Evolutionary conservation across 106 monocot genomes (phyloP), one percentile per base, ranked within the genome.

Genomic region (Agapanthus africanus): DNA sequence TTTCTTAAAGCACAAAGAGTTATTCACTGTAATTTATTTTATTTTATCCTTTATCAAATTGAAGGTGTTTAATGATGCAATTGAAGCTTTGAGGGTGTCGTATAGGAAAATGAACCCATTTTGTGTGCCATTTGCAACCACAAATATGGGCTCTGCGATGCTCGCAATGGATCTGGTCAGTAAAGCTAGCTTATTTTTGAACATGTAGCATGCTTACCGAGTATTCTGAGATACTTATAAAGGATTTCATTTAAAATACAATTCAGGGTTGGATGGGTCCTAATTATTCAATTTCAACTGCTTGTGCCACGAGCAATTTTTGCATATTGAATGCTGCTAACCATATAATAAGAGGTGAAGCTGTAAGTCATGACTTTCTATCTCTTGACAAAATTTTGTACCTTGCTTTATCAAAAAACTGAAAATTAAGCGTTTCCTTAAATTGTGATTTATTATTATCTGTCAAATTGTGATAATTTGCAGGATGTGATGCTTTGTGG

Each of bases 401-500:
- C 10, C n/a, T n/a, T n/a, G n/a, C n/a, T n/a, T n/a, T n/a, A n/a
- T n/a, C n/a, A n/a, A n/a, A n/a, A n/a, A n/a, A n/a, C n/a, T n/a
- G n/a, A n/a, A n/a, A n/a, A n/a, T n/a, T n/a, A n/a, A n/a, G n/a
- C n/a, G n/a, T n/a, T n/a, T n/a, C n/a, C n/a, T n/a, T n/a, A n/a
- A n/a, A n/a, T n/a, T 23, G 44, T 14, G 4, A 23, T 25, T n/a
- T 15, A 4, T 59, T 4, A 59, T 4, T 33, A 10, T 33, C n/a
- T 59, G n/a, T 13, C 32, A 59, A 59, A 65, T 6, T 65, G 65
- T 40, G 40, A 7, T 65, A 40, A 25, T 75, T 59, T 80, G 49
- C 74, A 94, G 94, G 84, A 94, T 74, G 57, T 94, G 37, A 94
- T 94, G 94, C 94, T 94, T 60, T 90, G 90, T 79, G 94, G 94